Conservation (phyloP, 306 rosid genomes). For the Neltuma alba region DNA sequence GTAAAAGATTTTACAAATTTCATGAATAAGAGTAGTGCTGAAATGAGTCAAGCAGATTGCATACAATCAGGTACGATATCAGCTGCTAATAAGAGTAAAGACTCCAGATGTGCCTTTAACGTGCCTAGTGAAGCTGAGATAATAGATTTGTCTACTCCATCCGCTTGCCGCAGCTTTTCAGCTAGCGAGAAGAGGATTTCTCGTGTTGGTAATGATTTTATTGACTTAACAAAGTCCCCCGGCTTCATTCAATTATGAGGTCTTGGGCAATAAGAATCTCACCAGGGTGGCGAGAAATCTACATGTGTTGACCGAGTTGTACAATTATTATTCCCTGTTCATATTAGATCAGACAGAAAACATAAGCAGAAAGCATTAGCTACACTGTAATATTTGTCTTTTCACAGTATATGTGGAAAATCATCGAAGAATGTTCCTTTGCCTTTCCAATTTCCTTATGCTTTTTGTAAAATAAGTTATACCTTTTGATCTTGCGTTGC, state of each 20-base stretch:
- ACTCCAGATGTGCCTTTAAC: conserved; percentile 18
- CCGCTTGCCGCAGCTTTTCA: conserved; percentile 58
- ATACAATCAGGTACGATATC: conserved; percentile 18
- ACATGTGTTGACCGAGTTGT: conserved; percentile 6
- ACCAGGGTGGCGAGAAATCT: conserved; percentile 23
- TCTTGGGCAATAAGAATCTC: conserved; percentile 14
- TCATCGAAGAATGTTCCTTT: conserved; percentile 19
- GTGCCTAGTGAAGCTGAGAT: conserved; percentile 59
- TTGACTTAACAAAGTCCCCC: conserved; percentile 83
- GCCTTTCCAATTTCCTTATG: not conserved
- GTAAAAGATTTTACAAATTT: conserved; percentile 13
- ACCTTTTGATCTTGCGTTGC: not conserved
- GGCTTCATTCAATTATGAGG: conserved; percentile 62
- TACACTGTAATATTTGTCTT: conserved; percentile 5
- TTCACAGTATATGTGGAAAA: conserved; percentile 8
- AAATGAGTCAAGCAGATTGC: conserved; percentile 37
- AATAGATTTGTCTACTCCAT: conserved; percentile 79
- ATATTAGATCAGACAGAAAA: conserved; percentile 20
- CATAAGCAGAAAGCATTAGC: not conserved
- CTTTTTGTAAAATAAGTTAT: not conserved
- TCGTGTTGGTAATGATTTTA: conserved; percentile 45
- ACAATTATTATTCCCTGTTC: conserved; percentile 38
- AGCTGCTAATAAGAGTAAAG: conserved; percentile 26
- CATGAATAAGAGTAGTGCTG: conserved; percentile 16
- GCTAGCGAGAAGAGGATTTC: conserved; percentile 55